Evolutionary conservation across 169 alveolate species (phyloP).

Genomic region (Cryptosporidium baileyi): DNA sequence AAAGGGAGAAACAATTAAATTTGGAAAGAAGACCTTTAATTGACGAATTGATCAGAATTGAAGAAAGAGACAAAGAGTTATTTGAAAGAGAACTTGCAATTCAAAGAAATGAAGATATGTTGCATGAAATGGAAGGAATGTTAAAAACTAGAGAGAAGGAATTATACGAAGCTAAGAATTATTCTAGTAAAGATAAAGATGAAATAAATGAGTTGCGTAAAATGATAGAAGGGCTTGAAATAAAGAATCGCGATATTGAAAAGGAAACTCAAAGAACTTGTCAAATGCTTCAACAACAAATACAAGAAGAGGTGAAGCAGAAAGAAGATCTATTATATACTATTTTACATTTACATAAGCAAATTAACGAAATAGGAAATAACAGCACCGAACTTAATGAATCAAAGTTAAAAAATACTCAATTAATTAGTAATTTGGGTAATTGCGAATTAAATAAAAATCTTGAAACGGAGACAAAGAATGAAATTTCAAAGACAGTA

Average conservation of each 20-base stretch:
- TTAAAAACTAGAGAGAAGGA: constrained; percentile 46
- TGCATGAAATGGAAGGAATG: constrained; percentile 43
- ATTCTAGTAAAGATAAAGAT: neutral
- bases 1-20: constrained; percentile 17
- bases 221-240: constrained; percentile 37
- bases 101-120: constrained; percentile 25
- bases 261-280: constrained; percentile 53
- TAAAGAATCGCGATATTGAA: constrained; percentile 31
- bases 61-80: constrained; percentile 37
- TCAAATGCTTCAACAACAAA: constrained; percentile 54
- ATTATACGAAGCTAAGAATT: neutral
- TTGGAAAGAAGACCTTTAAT: constrained; percentile 39
- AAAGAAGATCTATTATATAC: constrained; percentile 51
- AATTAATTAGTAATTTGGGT: too few species aligned
- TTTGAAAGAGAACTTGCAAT: constrained; percentile 47
- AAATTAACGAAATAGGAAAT: constrained; percentile 18
- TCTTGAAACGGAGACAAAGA: too few species aligned
- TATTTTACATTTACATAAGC: constrained; percentile 52
- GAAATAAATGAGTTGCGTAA: constrained; percentile 30
- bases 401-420: neutral
- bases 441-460: too few species aligned
- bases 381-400: neutral
- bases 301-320: constrained; percentile 64
- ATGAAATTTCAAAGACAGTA: too few species aligned
- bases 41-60: constrained; percentile 45